These are phyloP conservation scores for Monosporozyma aquatica DNA, from an alignment of 805 yeast genomes.

Conservation along the genomic window DNA sequence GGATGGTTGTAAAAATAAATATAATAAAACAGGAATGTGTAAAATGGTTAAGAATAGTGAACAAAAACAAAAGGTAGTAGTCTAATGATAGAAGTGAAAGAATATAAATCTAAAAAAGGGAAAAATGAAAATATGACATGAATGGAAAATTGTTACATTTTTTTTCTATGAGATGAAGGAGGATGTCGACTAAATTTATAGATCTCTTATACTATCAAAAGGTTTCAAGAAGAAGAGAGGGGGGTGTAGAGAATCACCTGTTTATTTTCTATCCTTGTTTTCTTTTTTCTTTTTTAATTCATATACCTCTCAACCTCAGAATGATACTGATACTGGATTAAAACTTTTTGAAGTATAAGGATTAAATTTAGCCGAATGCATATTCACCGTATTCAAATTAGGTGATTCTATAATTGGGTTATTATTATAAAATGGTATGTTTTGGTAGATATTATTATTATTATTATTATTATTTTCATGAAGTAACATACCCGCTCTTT, in stretches of 20 bases:
- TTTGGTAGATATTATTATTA: not conserved
- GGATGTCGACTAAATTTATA: constrained; percentile 1
- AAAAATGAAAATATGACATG: not conserved
- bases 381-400: not conserved
- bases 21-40: not conserved
- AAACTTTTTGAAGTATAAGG: constrained; percentile 60
- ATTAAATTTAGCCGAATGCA: constrained; percentile 36
- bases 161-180: not conserved
- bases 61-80: not conserved
- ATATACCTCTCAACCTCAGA: not conserved
- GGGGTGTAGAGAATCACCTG: not conserved
- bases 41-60: not conserved
- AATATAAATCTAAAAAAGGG: not conserved
- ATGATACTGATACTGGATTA: constrained; percentile 37
- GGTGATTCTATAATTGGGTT: constrained; percentile 1
- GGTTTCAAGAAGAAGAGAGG: not conserved
- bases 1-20: too few relatives aligned
- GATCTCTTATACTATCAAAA: not conserved
- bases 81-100: not conserved
- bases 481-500: constrained; percentile 16
- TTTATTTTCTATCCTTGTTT: not conserved
- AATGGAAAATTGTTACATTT: too few relatives aligned
- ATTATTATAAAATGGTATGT: not conserved
- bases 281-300: not conserved
- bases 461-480: not conserved